phyloP scores from a whole-genome alignment of 306 rosid species.

The Quercus robur region DNA sequence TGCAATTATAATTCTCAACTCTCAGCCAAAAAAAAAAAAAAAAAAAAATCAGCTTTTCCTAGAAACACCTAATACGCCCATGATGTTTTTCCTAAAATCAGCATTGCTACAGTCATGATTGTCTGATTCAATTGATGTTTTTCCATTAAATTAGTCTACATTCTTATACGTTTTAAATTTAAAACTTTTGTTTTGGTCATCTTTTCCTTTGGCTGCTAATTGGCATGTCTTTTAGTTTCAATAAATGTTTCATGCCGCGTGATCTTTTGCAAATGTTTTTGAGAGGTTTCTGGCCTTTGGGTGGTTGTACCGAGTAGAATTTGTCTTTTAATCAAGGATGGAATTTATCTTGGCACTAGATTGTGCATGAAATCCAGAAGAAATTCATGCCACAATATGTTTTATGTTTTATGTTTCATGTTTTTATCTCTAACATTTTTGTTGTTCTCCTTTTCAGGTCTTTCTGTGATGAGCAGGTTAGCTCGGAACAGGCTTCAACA shows the following conservation, averaged over 20 bases:
- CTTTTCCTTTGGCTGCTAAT: background rate
- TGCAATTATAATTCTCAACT: background rate
- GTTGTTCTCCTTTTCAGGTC: constrained; percentile 45
- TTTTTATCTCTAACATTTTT: background rate
- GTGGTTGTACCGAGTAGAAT: background rate
- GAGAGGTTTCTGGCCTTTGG: background rate
- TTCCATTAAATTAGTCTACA: background rate
- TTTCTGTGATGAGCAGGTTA: constrained; percentile 75
- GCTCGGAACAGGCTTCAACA: constrained; percentile 59
- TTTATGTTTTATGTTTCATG: background rate
- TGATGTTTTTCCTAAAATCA: background rate
- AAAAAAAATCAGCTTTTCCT: background rate
- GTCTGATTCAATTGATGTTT: background rate
- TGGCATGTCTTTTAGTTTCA: background rate
- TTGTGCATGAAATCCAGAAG: background rate
- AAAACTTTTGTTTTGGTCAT: background rate
- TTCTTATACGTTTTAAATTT: background rate
- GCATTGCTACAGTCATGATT: background rate
- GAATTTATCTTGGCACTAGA: background rate
- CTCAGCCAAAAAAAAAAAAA: background rate
- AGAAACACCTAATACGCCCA: background rate
- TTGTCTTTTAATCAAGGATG: background rate
- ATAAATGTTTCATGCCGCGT: background rate
- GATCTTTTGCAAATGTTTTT: background rate
- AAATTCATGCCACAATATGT: background rate